Evolutionary conservation across 2,329 filamentous ascomycete genomes (phyloP).

Genomic region (Diaporthe sp.): DNA sequence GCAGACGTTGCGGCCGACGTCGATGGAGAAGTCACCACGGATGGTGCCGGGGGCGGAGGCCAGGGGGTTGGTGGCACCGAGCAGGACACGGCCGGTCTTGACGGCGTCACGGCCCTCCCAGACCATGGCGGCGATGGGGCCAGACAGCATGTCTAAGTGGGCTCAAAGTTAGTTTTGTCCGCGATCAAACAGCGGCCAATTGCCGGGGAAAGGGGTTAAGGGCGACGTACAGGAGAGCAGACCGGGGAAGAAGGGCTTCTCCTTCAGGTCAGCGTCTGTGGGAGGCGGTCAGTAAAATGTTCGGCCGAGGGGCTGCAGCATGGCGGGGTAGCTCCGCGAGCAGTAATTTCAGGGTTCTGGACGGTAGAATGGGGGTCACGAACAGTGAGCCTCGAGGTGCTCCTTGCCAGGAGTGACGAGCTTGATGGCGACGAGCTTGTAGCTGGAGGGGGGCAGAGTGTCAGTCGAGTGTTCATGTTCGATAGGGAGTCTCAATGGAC

Average conservation of each 20-base stretch:
- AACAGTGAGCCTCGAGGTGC: constrained; percentile 97
- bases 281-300: constrained; percentile 48
- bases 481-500: background rate
- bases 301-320: constrained; percentile 21
- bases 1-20: constrained; percentile 69
- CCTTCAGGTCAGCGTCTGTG: constrained; percentile 86
- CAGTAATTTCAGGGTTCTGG: constrained; percentile 17
- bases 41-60: constrained; percentile 97
- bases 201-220: no score
- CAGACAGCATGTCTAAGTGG: constrained; percentile 88
- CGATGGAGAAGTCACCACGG: constrained; percentile 91
- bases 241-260: constrained; percentile 97
- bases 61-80: constrained; percentile 99
- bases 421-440: constrained; percentile 99
- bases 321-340: constrained; percentile 40
- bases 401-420: constrained; percentile 88
- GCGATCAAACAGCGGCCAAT: background rate
- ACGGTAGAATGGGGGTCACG: constrained; percentile 49
- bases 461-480: constrained; percentile 3
- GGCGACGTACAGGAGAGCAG: constrained; percentile 85
- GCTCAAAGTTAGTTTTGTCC: constrained; percentile 43
- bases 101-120: constrained; percentile 99
- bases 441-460: constrained; percentile 66
- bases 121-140: constrained; percentile 99
- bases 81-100: constrained; percentile 96